Base-by-base conservation (phyloP, 2,329 filamentous ascomycete species). In the Hypoxylon sp. region DNA sequence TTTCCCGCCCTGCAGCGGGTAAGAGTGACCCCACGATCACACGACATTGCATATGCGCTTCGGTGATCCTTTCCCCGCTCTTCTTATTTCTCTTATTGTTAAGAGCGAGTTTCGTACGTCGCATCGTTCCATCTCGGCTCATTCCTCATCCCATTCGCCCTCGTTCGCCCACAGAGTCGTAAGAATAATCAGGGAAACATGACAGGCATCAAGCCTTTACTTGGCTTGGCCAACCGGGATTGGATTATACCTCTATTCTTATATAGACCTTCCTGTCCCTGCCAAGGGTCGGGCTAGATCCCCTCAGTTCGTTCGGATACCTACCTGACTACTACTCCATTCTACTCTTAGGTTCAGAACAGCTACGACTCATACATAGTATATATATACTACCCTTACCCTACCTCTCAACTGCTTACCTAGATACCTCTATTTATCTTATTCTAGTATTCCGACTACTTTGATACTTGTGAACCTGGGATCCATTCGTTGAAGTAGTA, bases 51-150 rank as follows among this genome's bases (percentile, higher is more conserved):
- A 70, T 68, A 65, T 68, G 67, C 64, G 53, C 63, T 60, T 64
- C 51, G 65, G 13, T 61, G 57, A 63, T 69, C 61, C 10, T 66
- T 60, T 60, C 68, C 63, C 60, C 63, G 61, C 63, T 61, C 36
- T 32, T 30, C 28, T 30, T 56, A 9, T 56, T 43, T 30, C 34
- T 21, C 30, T 46, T 28, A 46, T 28, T 28, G n/a, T 43, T 43
- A 34, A 32, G 32, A 34, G 46, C 21, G 19, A 50, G 41, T 28
- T 65, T 64, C 58, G 36, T 65, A 52, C 60, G 64, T 69, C 60
- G 64, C 53, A 70, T 70, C 68, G 66, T 69, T 50, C 68, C 68
- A 71, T 71, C 68, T 71, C 68, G 68, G 68, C 68, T 71, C 65
- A 71, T 67, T 67, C 5, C 41, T 63, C 64, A 45, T 65, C 38